These are phyloP conservation scores for Sporopachydermia quercuum DNA, from an alignment of 805 yeast genomes.

Conservation along the genomic window DNA sequence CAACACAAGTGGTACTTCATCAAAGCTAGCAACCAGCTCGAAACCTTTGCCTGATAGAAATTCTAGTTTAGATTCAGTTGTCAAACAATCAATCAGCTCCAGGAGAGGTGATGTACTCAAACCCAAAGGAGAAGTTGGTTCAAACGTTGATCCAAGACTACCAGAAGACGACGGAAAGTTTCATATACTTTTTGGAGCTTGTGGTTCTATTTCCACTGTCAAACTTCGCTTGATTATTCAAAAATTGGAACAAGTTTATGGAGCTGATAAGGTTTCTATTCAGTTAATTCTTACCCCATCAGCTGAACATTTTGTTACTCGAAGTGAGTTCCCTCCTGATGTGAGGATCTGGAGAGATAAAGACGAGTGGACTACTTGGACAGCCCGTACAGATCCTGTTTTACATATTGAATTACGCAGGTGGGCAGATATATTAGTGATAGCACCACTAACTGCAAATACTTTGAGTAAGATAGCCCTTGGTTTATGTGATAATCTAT, in stretches of 20 bases:
- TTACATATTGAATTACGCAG: conserved; percentile 87
- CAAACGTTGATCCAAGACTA: conserved; percentile 45
- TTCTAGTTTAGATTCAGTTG: neutral
- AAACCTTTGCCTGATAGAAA: neutral
- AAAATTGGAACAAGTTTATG: conserved; percentile 69
- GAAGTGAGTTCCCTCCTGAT: conserved; percentile 43
- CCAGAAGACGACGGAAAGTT: conserved; percentile 79
- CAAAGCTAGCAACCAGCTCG: conserved; percentile 4
- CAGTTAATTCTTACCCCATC: conserved; percentile 77
- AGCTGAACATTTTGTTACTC: conserved; percentile 64
- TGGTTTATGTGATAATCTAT: conserved; percentile 83
- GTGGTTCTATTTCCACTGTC: conserved; percentile 77
- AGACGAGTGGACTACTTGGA: conserved; percentile 93
- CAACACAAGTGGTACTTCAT: conserved; percentile 5
- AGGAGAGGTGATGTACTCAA: conserved; percentile 1
- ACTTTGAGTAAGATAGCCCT: conserved; percentile 78
- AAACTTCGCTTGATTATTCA: conserved; percentile 68
- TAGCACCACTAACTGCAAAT: conserved; percentile 93
- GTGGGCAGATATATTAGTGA: conserved; percentile 89
- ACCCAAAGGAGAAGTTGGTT: conserved; percentile 22
- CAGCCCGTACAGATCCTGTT: conserved; percentile 73
- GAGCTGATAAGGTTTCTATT: conserved; percentile 57
- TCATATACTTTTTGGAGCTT: conserved; percentile 74
- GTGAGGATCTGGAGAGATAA: conserved; percentile 84
- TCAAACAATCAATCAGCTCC: conserved; percentile 2